Evolutionary conservation across 306 rosid species (phyloP), one percentile per base, ranked within the genome.

Genomic region (Sphenostylis stenocarpa): DNA sequence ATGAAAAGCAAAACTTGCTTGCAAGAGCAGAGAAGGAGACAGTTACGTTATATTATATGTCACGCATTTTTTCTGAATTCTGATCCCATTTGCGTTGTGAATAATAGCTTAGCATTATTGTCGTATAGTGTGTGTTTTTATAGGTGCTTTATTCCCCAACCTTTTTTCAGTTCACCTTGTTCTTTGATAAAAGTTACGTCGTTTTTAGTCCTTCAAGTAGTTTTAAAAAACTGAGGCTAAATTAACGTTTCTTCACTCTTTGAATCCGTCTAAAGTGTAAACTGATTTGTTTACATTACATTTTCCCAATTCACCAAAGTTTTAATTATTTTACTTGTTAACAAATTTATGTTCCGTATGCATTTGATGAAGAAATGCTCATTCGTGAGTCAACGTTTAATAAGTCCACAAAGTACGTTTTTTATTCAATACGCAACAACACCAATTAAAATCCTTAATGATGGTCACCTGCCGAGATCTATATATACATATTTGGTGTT

Each of bases 401-500:
- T 4, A 61, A 48, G 72, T 48, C 16, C 5, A 19, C 19, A 26
- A 5, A 38, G 56, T 34, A 34, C 52, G 7, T 7, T 57, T 34
- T n/a, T 63, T 48, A 24, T 63, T 63, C 64, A 60, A 63, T 33
- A 48, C 63, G 20, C 79, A 63, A 51, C 63, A 48, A 15, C 29
- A 64, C 48, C 16, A 51, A 16, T 64, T 49, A 49, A 76, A 64
- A 19, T 48, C 63, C 72, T 64, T 49, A 49, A 64, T 49, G 39
- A 21, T 21, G 39, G 49, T n/a, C 72, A 75, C n/a, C 64, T 75
- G 51, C 79, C 26, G 2, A 48, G 72, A 73, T 74, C 44, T 58
- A 43, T 43, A 10, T 20, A 26, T 26, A 52, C 23, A 16, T n/a
- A 47, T 8, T 41, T 39, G 38, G 9, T 55, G 64, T 72, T 26